Evolutionary conservation across 2,329 filamentous ascomycete genomes (phyloP).

Genomic region (Beauveria sp.): DNA sequence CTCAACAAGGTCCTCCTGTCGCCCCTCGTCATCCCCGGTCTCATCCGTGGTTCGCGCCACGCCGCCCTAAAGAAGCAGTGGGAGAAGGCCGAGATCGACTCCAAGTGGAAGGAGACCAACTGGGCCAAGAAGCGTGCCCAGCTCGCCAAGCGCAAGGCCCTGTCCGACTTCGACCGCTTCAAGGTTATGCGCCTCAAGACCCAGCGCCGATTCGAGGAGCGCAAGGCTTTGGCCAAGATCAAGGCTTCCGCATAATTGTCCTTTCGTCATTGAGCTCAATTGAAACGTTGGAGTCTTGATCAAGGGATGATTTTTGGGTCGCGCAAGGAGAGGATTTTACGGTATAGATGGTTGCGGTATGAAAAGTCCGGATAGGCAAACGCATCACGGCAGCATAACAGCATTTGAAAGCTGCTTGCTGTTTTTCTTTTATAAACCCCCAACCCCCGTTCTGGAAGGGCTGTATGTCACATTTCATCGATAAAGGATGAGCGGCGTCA

Average conservation of each 20-base stretch:
- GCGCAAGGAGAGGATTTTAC: conserved; percentile 10
- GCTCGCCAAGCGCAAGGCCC: conserved; percentile 75
- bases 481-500: conserved; percentile 57
- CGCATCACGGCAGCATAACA: conserved; percentile 25
- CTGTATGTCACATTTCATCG: conserved; percentile 57
- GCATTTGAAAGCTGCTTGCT: conserved; percentile 34
- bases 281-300: conserved; percentile 19
- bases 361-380: conserved; percentile 27
- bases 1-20: conserved; percentile 84
- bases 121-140: conserved; percentile 92
- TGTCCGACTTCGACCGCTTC: conserved; percentile 99
- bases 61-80: conserved; percentile 79
- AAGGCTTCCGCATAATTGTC: conserved; percentile 64
- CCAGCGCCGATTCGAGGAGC: conserved; percentile 97
- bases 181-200: conserved; percentile 99
- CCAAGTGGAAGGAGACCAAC: conserved; percentile 84
- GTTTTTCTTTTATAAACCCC: conserved; percentile 39
- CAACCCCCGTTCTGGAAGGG: conserved; percentile 46
- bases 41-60: conserved; percentile 78
- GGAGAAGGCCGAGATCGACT: conserved; percentile 85
- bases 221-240: conserved; percentile 92
- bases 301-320: conserved; percentile 24
- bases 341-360: conserved; percentile 14
- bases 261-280: conserved; percentile 20
- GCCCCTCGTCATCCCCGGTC: conserved; percentile 75